Evolutionary conservation across 208 protist species (phyloP).

Genomic region (Naegleria gruberi): DNA sequence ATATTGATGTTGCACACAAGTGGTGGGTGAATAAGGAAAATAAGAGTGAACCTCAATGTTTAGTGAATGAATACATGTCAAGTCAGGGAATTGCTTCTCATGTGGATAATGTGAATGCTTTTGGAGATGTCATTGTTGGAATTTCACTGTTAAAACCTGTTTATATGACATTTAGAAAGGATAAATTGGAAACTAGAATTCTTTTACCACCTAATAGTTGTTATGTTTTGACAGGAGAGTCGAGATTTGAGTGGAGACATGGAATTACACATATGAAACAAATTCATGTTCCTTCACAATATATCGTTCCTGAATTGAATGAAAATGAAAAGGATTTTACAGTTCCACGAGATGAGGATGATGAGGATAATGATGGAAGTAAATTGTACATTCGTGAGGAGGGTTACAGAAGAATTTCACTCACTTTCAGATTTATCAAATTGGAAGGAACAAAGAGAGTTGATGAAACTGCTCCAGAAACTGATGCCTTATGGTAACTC

Average conservation of each 20-base stretch:
- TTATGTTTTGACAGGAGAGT: background rate
- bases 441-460: background rate
- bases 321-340: background rate
- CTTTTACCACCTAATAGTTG: background rate
- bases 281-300: background rate
- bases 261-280: constrained; percentile 11
- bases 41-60: background rate
- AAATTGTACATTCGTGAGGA: background rate
- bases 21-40: background rate
- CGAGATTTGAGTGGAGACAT: background rate
- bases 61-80: background rate
- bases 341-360: background rate
- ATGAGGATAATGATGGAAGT: background rate
- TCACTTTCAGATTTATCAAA: background rate
- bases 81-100: background rate
- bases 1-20: background rate
- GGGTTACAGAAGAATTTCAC: background rate
- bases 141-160: background rate
- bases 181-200: background rate
- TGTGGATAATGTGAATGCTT: background rate
- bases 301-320: background rate
- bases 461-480: background rate
- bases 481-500: background rate
- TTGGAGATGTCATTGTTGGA: background rate
- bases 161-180: background rate